A percentile compares a stretch with the other conserved stretches of the same genome.
Conservation (phyloP, 75 land plant genomes). For the Ceratopteris richardii region DNA sequence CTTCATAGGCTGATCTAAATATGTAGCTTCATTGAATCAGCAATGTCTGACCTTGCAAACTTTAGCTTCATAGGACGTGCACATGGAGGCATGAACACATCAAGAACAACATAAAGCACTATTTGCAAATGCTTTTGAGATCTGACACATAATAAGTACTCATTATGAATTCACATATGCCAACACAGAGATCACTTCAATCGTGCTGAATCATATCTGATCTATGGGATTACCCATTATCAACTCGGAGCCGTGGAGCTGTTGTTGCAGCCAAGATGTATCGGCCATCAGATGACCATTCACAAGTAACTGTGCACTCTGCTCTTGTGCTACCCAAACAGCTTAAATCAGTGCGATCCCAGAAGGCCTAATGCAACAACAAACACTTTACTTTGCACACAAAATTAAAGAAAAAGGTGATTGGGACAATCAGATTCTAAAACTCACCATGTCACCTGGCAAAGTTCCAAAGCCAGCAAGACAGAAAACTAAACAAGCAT, state of each 20-base stretch:
- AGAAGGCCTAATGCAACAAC: constrained; percentile 59
- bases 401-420: no score
- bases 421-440: neutral
- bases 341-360: constrained; percentile 66
- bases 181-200: no score
- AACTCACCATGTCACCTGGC: constrained; percentile 94
- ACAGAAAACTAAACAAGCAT: constrained; percentile 69
- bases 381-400: neutral
- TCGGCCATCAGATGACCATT: constrained; percentile 95
- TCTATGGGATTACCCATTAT: constrained; percentile 79
- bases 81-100: no score
- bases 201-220: no score
- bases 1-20: no score
- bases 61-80: no score
- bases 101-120: no score
- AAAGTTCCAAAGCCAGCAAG: constrained; percentile 97
- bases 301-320: constrained; percentile 92
- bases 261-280: constrained; percentile 97
- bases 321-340: constrained; percentile 68
- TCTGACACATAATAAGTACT: no score
- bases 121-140: no score
- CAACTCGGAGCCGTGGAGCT: constrained; percentile 93
- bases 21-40: no score
- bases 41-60: no score
- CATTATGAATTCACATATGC: no score